Base-by-base conservation (phyloP, 2,329 filamentous ascomycete genomes). In the Cladosporium halotolerans region DNA sequence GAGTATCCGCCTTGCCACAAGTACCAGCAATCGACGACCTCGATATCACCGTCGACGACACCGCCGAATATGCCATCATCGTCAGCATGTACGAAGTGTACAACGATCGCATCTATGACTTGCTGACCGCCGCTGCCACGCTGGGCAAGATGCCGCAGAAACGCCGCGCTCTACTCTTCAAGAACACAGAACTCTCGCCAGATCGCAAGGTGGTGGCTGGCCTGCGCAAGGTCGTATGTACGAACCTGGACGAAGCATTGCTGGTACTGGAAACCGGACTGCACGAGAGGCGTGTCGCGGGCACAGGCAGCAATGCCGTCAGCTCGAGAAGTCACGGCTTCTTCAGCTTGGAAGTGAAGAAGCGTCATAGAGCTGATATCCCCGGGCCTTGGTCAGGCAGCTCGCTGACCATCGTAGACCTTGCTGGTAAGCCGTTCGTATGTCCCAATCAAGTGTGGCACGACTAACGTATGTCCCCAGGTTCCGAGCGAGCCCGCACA, bases 41-140 rank as follows among this genome's bases (percentile, higher is more conserved):
- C 41, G 74, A 79, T 4, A 77, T 95, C 0, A 77, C 82, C 0
- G 76, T 83, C 45, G 86, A 91, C 57, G 76, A 78, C 1, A 79
- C 80, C 16, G 82, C 85, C 52, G 89, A 96, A 61, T 96, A 96
- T 62, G 86, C 87, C 4, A 83, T 99, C 51, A 76, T 99, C 9
- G 79, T 99, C 18, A 96, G 90, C 51, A 99, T 99, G 91, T 97
- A 97, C 70, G 93, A 99, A 70, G 92, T 99, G 1, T 96, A 99
- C 75, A 99, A 99, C 66, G 92, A 99, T 72, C 85, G 91, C 34
- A 97, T 99, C 60, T 97, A 95, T 68, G 93, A 99, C 64, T 82
- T 99, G 0, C 76, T 99, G 1, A 87, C 86, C 0, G 76, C 78
- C 0, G 79, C 81, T 2, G 71, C 76, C 18, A 79, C 79, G 57